phyloP scores from a whole-genome alignment of 805 yeast species.

The Clavispora carvajalis region DNA sequence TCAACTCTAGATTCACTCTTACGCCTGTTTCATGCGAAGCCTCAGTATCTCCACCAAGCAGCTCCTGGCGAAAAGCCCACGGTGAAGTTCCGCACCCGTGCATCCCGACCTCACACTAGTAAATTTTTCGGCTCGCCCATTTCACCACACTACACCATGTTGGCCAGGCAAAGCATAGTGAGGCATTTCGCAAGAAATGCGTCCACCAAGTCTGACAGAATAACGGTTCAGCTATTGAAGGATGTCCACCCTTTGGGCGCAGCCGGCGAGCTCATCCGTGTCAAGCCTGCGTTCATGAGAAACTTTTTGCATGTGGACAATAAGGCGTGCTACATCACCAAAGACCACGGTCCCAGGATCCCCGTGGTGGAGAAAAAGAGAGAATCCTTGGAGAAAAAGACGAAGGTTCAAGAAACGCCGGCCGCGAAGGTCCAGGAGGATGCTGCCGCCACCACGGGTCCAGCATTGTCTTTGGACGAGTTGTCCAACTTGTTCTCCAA shows the following conservation, averaged over 20 bases:
- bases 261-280: constrained; percentile 68
- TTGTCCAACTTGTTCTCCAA: constrained; percentile 31
- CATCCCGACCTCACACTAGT: constrained; percentile 7
- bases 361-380: constrained; percentile 31
- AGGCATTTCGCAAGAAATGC: constrained; percentile 14
- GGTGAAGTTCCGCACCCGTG: constrained; percentile 1
- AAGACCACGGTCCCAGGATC: constrained; percentile 31
- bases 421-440: constrained; percentile 3
- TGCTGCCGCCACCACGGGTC: constrained; percentile 6
- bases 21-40: too few relatives aligned
- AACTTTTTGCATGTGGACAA: constrained; percentile 65
- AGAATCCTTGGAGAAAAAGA: constrained; percentile 4
- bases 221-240: constrained; percentile 69
- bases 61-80: too few relatives aligned
- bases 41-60: too few relatives aligned
- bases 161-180: constrained; percentile 5
- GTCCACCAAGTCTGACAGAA: constrained; percentile 31
- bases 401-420: neutral
- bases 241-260: constrained; percentile 62
- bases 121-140: constrained; percentile 1
- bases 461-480: constrained; percentile 34
- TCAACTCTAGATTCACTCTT: too few relatives aligned
- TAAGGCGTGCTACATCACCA: constrained; percentile 65
- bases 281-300: constrained; percentile 78
- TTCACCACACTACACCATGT: constrained; percentile 3